A percentile compares a stretch with the other conserved stretches of the same genome.
Conservation (phyloP, 2,329 filamentous ascomycete genomes). For the Cordyceps farinosa region DNA sequence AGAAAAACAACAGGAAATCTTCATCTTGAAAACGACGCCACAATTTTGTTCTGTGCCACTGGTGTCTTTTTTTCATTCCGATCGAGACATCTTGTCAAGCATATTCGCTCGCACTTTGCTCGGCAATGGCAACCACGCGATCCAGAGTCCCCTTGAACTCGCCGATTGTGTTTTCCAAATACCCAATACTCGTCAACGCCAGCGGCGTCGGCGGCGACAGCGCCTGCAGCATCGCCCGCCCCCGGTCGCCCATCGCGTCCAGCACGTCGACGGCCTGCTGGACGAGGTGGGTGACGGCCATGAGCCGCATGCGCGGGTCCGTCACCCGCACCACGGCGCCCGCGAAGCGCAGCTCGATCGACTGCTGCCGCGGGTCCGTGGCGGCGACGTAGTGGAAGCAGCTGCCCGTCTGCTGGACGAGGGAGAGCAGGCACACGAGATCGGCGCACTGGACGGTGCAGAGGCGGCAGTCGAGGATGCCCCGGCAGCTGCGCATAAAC, state of each 20-base stretch:
- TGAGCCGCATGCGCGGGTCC: background rate
- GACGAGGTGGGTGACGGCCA: background rate
- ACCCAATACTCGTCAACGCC: background rate
- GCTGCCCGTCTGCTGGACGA: background rate
- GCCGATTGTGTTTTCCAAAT: background rate
- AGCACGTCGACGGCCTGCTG: background rate
- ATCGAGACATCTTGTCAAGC: too few species aligned
- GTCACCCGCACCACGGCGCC: background rate
- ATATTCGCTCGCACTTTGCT: background rate
- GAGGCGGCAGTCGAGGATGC: background rate
- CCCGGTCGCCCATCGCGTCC: background rate
- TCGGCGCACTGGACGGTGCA: background rate
- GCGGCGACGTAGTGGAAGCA: background rate
- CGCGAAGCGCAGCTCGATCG: background rate
- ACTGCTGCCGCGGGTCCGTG: background rate
- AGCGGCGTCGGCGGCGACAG: background rate
- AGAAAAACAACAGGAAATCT: too few species aligned
- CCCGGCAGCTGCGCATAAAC: background rate
- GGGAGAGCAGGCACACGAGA: background rate
- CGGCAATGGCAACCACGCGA: background rate
- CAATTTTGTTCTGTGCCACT: too few species aligned
- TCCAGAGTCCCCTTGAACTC: background rate
- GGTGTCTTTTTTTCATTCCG: too few species aligned
- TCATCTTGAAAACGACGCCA: too few species aligned
- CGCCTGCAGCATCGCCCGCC: background rate